Evolutionary conservation across 176 grass and related monocot genomes (phyloP).

Genomic region (Oryza longistaminata): DNA sequence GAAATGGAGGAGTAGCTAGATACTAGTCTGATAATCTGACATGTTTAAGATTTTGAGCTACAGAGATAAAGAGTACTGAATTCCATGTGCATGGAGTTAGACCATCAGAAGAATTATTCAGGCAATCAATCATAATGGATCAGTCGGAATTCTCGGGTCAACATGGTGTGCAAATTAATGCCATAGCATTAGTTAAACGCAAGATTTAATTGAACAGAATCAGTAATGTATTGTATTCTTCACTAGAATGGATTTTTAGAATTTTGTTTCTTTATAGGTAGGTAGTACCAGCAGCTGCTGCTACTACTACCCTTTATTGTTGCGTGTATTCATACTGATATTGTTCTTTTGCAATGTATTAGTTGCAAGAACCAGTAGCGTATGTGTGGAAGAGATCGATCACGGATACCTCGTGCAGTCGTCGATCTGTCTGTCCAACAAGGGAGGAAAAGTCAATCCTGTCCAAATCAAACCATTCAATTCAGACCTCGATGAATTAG

Average conservation of each 20-base stretch:
- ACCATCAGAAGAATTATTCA: background rate
- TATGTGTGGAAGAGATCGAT: background rate
- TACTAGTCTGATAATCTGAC: background rate
- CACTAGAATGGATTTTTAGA: background rate
- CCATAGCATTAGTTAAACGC: background rate
- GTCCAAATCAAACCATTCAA: background rate
- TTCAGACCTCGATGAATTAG: background rate
- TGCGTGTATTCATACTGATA: background rate
- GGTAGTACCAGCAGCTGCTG: background rate
- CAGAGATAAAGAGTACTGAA: background rate
- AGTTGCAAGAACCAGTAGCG: background rate
- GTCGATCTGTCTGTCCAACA: background rate
- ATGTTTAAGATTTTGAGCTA: slow-evolving; percentile 3
- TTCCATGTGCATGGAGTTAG: slow-evolving; percentile 10
- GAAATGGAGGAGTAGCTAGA: background rate
- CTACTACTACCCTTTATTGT: background rate
- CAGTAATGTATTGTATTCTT: background rate
- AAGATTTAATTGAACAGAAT: background rate
- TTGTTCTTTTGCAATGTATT: background rate
- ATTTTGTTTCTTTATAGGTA: background rate
- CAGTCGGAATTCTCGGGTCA: background rate
- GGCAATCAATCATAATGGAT: background rate
- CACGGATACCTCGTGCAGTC: background rate
- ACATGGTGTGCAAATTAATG: no score
- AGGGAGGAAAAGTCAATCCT: background rate